These are phyloP conservation scores for Ganoderma lingzhi DNA, from an alignment of 1,284 basidiomycete genomes.

Conservation along the genomic window DNA sequence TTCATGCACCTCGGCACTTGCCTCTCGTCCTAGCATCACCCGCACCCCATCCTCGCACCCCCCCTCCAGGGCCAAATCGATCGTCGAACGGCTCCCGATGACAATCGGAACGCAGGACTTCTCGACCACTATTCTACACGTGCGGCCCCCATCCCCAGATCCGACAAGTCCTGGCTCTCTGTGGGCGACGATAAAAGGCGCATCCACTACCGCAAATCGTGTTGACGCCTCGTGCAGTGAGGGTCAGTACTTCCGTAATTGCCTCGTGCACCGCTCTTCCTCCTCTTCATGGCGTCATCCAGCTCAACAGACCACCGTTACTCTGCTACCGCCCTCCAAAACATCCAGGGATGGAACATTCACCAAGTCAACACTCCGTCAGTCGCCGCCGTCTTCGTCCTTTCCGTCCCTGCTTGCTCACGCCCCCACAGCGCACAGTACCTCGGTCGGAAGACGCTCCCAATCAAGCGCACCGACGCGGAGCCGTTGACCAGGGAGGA, in stretches of 20 bases:
- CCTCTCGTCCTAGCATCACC: constrained; percentile 26
- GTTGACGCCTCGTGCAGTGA: constrained; percentile 42
- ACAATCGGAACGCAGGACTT: constrained; percentile 40
- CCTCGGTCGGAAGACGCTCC: constrained; percentile 49
- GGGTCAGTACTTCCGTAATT: constrained; percentile 42
- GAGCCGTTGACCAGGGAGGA: constrained; percentile 70
- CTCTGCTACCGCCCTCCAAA: constrained; percentile 33
- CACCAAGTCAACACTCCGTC: constrained; percentile 44
- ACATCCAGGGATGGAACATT: constrained; percentile 41
- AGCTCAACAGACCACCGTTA: constrained; percentile 43
- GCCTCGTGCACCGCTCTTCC: constrained; percentile 43
- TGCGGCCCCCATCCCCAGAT: constrained; percentile 39
- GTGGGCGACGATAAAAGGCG: constrained; percentile 42
- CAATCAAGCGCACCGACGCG: constrained; percentile 67
- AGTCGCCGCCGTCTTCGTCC: constrained; percentile 20
- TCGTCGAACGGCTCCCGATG: constrained; percentile 40
- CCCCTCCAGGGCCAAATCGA: constrained; percentile 35
- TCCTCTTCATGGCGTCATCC: constrained; percentile 46
- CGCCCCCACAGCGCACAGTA: constrained; percentile 44
- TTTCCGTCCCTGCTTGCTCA: constrained; percentile 10
- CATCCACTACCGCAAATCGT: constrained; percentile 33
- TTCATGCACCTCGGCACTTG: constrained; percentile 28
- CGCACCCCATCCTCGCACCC: constrained; percentile 26
- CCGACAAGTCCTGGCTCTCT: constrained; percentile 31
- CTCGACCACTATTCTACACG: constrained; percentile 41